Percentiles rank a stretch among this genome's conserved stretches.
Evolutionary conservation across 1,284 basidiomycete species (phyloP).

Genomic region (Cryptococcus hybrid): DNA sequence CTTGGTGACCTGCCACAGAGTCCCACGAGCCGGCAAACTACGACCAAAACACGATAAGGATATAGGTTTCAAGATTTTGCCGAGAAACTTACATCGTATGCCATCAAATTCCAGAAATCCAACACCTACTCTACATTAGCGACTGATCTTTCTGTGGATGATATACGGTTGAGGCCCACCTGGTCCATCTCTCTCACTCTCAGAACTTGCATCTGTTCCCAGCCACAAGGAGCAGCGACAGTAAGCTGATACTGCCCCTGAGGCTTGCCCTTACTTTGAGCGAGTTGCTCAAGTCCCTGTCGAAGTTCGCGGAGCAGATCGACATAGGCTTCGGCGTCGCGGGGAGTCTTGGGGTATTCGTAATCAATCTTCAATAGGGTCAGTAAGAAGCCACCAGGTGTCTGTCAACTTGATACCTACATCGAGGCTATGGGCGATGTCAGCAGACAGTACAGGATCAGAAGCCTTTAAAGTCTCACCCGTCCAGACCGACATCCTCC

Average conservation of each 20-base stretch:
- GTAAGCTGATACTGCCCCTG: conserved; percentile 51
- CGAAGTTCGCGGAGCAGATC: conserved; percentile 52
- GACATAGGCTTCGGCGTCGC: conserved; percentile 54
- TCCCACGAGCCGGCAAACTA: conserved; percentile 50
- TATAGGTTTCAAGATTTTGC: background rate
- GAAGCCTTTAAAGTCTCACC: conserved; percentile 53
- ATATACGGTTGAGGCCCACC: conserved; percentile 4
- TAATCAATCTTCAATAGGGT: conserved; percentile 42
- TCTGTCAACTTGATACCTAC: conserved; percentile 43
- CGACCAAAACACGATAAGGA: conserved; percentile 6
- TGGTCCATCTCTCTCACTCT: conserved; percentile 69
- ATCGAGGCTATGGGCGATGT: conserved; percentile 53
- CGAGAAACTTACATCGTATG: conserved; percentile 37
- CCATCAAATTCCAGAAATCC: conserved; percentile 91
- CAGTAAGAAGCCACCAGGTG: conserved; percentile 6
- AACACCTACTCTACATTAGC: conserved; percentile 47
- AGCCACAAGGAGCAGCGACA: conserved; percentile 80
- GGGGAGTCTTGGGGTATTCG: conserved; percentile 55
- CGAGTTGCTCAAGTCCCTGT: conserved; percentile 49
- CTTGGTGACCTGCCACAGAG: conserved; percentile 69
- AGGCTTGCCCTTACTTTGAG: conserved; percentile 31
- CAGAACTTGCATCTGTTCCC: conserved; percentile 64
- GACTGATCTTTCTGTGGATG: background rate
- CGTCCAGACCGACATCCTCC: conserved; percentile 85
- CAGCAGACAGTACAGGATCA: background rate